Evolutionary conservation across 495 filamentous ascomycete genomes (phyloP).

Genomic region (Rhizodiscina lignyota): DNA sequence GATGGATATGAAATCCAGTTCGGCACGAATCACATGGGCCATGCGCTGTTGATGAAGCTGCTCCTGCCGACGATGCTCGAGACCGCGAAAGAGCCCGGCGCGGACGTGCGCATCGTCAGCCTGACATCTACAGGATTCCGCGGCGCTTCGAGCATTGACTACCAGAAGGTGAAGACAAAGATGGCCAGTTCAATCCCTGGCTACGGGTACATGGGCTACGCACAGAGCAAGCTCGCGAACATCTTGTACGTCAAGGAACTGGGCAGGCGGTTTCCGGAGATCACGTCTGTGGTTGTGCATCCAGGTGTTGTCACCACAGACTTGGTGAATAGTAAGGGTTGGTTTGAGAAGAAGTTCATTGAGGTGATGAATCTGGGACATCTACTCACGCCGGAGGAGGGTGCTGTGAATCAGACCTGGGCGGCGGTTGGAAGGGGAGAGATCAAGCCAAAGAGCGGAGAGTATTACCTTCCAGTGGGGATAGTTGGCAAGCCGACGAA

Average conservation of each 20-base stretch:
- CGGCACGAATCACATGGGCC: slow-evolving; percentile 25
- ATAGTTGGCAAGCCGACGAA: slow-evolving; percentile 11
- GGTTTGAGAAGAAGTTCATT: not conserved
- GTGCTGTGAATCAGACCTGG: slow-evolving; percentile 26
- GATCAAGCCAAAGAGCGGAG: slow-evolving; percentile 7
- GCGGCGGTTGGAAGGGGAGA: slow-evolving; percentile 22
- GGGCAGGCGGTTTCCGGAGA: slow-evolving; percentile 9
- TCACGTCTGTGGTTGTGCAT: slow-evolving; percentile 9
- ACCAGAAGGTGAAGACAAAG: too few relatives aligned
- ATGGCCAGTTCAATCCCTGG: too few relatives aligned
- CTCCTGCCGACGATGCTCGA: slow-evolving; percentile 40
- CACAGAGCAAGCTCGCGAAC: slow-evolving; percentile 13
- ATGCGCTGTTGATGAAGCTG: slow-evolving; percentile 45
- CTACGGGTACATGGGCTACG: slow-evolving; percentile 15
- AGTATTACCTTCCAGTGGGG: not conserved
- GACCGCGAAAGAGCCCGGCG: slow-evolving; percentile 26
- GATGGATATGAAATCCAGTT: slow-evolving; percentile 14
- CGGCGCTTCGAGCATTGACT: too few relatives aligned
- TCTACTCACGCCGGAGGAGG: slow-evolving; percentile 11
- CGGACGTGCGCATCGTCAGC: too few relatives aligned
- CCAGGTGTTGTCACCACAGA: slow-evolving; percentile 9
- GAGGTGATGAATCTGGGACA: not conserved
- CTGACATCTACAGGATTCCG: too few relatives aligned
- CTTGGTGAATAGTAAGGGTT: not conserved
- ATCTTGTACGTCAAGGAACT: slow-evolving; percentile 17